Evolutionary conservation across 2,329 filamentous ascomycete species (phyloP).

Genomic region (Aspergillus sclerotialis): DNA sequence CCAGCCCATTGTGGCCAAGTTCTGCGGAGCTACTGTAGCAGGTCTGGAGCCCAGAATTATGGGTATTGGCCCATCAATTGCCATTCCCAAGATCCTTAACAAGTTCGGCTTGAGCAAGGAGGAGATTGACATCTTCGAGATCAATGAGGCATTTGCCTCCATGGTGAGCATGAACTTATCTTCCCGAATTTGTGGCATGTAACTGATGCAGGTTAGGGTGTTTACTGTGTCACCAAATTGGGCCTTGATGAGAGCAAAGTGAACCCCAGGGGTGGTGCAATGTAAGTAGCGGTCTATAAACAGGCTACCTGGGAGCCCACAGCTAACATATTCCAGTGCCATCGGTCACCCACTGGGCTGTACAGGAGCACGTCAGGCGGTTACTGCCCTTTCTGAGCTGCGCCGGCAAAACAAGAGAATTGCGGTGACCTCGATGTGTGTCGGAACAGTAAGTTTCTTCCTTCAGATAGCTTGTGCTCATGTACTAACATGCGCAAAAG

Average conservation of each 20-base stretch:
- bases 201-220: constrained; percentile 53
- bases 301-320: background rate
- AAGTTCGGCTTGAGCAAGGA: constrained; percentile 63
- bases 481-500: constrained; percentile 12
- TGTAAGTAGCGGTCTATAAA: constrained; percentile 35
- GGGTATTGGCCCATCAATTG: constrained; percentile 86
- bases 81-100: constrained; percentile 80
- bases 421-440: constrained; percentile 86
- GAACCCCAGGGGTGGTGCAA: constrained; percentile 90
- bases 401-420: constrained; percentile 71
- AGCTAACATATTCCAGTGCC: constrained; percentile 41
- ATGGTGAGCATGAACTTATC: too few relatives aligned
- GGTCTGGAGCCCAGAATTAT: constrained; percentile 85
- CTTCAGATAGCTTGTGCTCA: background rate
- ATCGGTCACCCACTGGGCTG: constrained; percentile 87
- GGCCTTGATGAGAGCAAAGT: constrained; percentile 74
- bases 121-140: constrained; percentile 35
- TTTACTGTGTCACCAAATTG: constrained; percentile 83
- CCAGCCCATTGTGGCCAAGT: constrained; percentile 82
- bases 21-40: constrained; percentile 71
- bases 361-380: constrained; percentile 84
- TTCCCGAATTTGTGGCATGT: too few relatives aligned
- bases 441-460: constrained; percentile 65
- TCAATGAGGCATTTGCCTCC: constrained; percentile 87
- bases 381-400: constrained; percentile 79